Evolutionary conservation across 371 early-diverging fungal species (phyloP).

Genomic region (Apophysomyces sp.): DNA sequence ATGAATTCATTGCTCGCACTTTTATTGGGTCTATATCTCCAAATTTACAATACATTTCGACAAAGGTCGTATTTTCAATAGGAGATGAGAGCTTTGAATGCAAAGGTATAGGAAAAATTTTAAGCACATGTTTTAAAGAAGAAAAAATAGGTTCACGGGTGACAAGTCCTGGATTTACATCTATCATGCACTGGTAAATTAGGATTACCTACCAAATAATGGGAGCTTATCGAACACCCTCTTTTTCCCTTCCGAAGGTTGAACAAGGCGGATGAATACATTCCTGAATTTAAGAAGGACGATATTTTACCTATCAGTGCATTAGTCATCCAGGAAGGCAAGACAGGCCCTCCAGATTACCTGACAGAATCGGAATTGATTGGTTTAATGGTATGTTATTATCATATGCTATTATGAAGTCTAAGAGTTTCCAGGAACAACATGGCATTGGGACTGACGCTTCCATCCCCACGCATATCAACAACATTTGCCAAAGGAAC

Average conservation of each 20-base stretch:
- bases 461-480: conserved; percentile 76
- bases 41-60: conserved; percentile 58
- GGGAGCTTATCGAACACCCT: neutral
- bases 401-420: neutral
- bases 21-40: conserved; percentile 64
- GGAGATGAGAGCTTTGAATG: conserved; percentile 51
- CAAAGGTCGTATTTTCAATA: conserved; percentile 48
- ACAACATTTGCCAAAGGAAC: conserved; percentile 66
- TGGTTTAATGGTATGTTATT: conserved; percentile 38
- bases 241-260: conserved; percentile 6
- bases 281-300: conserved; percentile 46
- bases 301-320: conserved; percentile 23
- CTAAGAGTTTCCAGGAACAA: conserved; percentile 48
- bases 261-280: conserved; percentile 44
- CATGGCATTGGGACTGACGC: conserved; percentile 85
- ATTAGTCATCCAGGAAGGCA: conserved; percentile 43
- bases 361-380: conserved; percentile 74
- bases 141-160: conserved; percentile 20
- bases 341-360: conserved; percentile 66
- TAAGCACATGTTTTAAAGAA: neutral
- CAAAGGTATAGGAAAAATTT: conserved; percentile 20
- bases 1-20: conserved; percentile 58
- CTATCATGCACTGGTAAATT: conserved; percentile 53
- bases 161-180: conserved; percentile 46
- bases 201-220: neutral